Conservation (phyloP, 2,329 filamentous ascomycete species). For the Lachnellula suecica region DNA sequence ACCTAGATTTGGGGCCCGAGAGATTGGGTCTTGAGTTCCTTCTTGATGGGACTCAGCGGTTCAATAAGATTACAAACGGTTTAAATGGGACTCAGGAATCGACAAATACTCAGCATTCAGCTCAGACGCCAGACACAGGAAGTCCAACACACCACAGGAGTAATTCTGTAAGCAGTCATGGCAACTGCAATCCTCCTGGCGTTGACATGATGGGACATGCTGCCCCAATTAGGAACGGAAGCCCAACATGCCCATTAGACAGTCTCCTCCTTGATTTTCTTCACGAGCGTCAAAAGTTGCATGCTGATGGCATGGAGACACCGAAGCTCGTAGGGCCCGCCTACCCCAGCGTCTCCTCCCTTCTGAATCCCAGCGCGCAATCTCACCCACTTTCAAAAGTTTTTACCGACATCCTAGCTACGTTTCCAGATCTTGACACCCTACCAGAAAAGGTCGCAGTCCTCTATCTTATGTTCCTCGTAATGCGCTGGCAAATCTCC, state of each 20-base stretch:
- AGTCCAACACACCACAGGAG: conserved; percentile 24
- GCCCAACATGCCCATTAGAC: conserved; percentile 76
- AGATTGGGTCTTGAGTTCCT: conserved; percentile 73
- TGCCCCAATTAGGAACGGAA: conserved; percentile 53
- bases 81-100: conserved; percentile 47
- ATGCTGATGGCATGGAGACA: conserved; percentile 61
- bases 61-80: conserved; percentile 51
- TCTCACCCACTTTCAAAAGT: conserved; percentile 80
- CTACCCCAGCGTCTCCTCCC: conserved; percentile 76
- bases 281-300: conserved; percentile 63
- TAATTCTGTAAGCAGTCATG: conserved; percentile 23
- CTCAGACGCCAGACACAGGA: conserved; percentile 11
- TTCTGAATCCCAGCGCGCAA: conserved; percentile 68
- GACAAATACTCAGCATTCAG: conserved; percentile 25
- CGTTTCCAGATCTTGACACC: conserved; percentile 77
- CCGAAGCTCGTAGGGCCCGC: conserved; percentile 71
- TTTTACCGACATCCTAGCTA: conserved; percentile 79
- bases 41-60: conserved; percentile 58
- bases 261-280: conserved; percentile 79
- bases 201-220: conserved; percentile 23
- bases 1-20: conserved; percentile 62
- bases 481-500: conserved; percentile 83
- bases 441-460: conserved; percentile 81
- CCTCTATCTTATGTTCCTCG: conserved; percentile 81
- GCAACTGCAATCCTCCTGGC: conserved; percentile 20